Evolutionary conservation across 768 basidiomycete genomes (phyloP).

Genomic region (Nidularia pulvinata): DNA sequence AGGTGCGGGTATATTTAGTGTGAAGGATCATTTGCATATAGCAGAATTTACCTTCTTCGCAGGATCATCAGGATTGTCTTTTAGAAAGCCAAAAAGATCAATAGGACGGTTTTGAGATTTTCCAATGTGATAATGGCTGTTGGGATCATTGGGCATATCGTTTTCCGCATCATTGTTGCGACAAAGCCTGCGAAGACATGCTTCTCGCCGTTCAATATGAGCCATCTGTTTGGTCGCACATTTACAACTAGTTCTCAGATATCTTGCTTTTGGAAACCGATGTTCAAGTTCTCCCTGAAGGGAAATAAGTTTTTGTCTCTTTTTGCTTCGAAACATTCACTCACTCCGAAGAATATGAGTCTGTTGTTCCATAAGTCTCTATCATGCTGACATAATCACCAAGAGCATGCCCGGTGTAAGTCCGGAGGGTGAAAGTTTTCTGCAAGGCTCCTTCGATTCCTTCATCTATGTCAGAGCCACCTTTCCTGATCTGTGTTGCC

Average conservation of each 20-base stretch:
- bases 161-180: neutral
- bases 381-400: neutral
- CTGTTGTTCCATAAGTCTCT: neutral
- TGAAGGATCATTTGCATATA: too few species aligned
- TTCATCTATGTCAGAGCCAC: neutral
- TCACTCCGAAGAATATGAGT: neutral
- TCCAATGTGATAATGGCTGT: neutral
- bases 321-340: too few species aligned
- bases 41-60: too few species aligned
- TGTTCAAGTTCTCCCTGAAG: neutral
- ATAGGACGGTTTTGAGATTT: neutral
- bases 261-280: neutral
- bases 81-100: neutral
- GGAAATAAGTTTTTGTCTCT: neutral
- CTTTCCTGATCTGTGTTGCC: too few species aligned
- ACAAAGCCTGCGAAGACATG: neutral
- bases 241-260: too few species aligned
- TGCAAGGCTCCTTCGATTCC: neutral
- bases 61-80: neutral
- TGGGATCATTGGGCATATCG: neutral
- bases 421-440: neutral
- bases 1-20: too few species aligned
- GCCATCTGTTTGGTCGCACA: neutral
- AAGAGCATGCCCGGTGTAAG: neutral
- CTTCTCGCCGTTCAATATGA: too few species aligned